Evolutionary conservation across 805 yeast genomes (phyloP), one percentile per base, ranked within the genome.

Genomic region (Isabelozyma heimii): DNA sequence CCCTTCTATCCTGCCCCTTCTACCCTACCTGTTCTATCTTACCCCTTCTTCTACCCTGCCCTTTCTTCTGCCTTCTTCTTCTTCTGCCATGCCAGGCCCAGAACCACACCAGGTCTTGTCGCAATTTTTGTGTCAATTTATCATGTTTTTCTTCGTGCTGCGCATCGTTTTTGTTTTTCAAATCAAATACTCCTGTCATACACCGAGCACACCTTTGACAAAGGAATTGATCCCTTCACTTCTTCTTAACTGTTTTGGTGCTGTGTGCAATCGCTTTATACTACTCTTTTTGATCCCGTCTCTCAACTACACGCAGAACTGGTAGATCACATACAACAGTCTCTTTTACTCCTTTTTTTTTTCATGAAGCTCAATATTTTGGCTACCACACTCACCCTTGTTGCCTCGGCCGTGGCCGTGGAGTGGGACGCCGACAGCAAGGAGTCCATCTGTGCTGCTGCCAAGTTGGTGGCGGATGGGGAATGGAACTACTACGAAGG

Each of bases 401-500:
- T 37, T n/a, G 24, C 28, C 17, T 16, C 27, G 12, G 48, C 44
- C 7, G n/a, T 33, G 8, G 75, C 73, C 2, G 55, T 77, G 13
- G 61, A 62, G 20, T 59, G 82, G 15, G 83, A 78, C 51, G 53
- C 66, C 2, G 51, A 65, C 3, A 65, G 69, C 40, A 59, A 61
- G 7, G 69, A 66, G 26, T 70, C 76, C 7, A 65, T 76, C 10
- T 76, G 81, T 55, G 61, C 57, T 2, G 80, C 77, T 0, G 77
- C 73, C 9, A 52, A 61, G 33, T 44, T 39, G 2, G 57, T 75
- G 1, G 66, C 63, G 1, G 53, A 65, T 12, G 82, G 81, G 39
- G 66, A 70, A 49, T 63, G 72, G 67, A 73, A 76, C 59, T 77
- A 77, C 54, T 77, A 77, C 58, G 67, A 62, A 50, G 82, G 81